Base-by-base conservation (phyloP, 2,329 filamentous ascomycete genomes). In the Ilyonectria destructans region DNA sequence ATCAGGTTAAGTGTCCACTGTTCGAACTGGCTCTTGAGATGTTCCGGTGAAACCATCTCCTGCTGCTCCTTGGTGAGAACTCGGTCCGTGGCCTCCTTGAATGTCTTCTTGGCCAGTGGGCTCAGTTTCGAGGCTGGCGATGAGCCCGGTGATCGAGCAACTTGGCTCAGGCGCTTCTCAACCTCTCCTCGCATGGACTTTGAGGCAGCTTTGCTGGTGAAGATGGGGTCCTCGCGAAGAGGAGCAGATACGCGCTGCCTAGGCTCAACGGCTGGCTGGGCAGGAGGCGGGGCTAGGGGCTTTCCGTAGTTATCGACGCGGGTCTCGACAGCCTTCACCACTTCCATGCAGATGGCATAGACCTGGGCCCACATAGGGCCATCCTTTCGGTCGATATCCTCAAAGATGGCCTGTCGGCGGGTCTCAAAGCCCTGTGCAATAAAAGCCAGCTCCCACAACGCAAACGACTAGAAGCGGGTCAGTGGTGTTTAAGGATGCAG, bases 371-470 rank as follows among this genome's bases (percentile, higher is more conserved):
- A 97, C 72, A 93, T 91, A 1, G 93, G 88, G 0, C 92, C 94
- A 51, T 92, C 92, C 61, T 90, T 89, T 68, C 95, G 92, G 73
- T 97, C 94, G 69, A 97, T 93, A 74, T 98, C 96, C 65, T 91
- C 90, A 80, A 93, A 98, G 62, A 98, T 94, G 21, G 90, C 89
- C 79, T 92, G 93, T 59, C 96, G 89, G 37, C 95, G 90, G n/a
- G 90, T 87, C 17, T 91, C 87, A 70, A 93, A 95, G 61, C 90
- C 88, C 64, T 92, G 88, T 43, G 93, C 91, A 73, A 98, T 97
- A 63, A 93, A 87, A 33, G 90, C 90, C 31, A 98, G 85, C 78
- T 98, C 96, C 95, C 95, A 97, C 80, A 97, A 92, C 17, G 96
- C 95, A 79, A 97, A 97, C 1, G 90, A 88, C 88, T 93, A 67